Evolutionary conservation across 495 filamentous ascomycete genomes (phyloP).

Genomic region (Jackrogersella minutella): DNA sequence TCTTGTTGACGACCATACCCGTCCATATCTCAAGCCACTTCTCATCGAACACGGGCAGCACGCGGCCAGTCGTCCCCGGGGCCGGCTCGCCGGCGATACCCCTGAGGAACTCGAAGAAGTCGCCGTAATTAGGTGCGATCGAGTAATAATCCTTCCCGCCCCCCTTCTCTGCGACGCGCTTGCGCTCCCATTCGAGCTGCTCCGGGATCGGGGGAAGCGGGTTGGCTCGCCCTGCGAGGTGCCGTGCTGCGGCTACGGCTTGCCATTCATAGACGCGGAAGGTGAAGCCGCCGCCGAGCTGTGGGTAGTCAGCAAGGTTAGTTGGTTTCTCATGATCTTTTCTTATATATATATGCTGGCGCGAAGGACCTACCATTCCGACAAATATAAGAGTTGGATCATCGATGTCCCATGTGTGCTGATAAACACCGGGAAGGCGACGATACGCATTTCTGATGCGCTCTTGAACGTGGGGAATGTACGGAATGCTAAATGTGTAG

Average conservation of each 20-base stretch:
- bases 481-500: slow-evolving; percentile 65
- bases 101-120: slow-evolving; percentile 46
- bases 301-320: background rate
- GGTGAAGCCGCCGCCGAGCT: slow-evolving; percentile 63
- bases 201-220: slow-evolving; percentile 45
- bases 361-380: slow-evolving; percentile 46
- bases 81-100: slow-evolving; percentile 46
- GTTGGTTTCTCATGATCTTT: no score
- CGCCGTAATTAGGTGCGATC: slow-evolving; percentile 46
- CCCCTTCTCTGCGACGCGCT: slow-evolving; percentile 41
- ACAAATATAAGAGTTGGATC: slow-evolving; percentile 53
- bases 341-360: no score
- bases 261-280: slow-evolving; percentile 70
- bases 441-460: slow-evolving; percentile 55
- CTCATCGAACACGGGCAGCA: slow-evolving; percentile 50
- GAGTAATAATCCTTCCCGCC: slow-evolving; percentile 50
- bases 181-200: slow-evolving; percentile 52
- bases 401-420: slow-evolving; percentile 64
- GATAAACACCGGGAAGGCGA: slow-evolving; percentile 64
- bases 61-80: slow-evolving; percentile 46
- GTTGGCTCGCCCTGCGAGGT: slow-evolving; percentile 58
- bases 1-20: slow-evolving; percentile 43
- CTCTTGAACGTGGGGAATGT: slow-evolving; percentile 57
- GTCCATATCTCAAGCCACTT: slow-evolving; percentile 51
- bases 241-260: slow-evolving; percentile 63